Base-by-base conservation (phyloP, 2,329 filamentous ascomycete species). In the Xylaria sp. region DNA sequence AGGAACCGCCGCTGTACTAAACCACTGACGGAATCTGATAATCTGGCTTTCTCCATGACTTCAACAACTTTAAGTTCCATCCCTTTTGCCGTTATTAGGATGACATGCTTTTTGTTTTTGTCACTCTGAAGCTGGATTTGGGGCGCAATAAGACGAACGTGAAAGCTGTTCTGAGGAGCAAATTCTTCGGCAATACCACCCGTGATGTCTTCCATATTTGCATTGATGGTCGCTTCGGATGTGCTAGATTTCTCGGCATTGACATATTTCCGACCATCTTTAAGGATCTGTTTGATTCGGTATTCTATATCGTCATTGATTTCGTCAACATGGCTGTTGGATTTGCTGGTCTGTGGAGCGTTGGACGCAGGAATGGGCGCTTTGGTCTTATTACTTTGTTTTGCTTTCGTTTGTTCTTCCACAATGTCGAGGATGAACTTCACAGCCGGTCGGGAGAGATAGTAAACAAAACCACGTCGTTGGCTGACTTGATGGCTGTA, bases 371-470 rank as follows among this genome's bases (percentile, higher is more conserved):
- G 64, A 17, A 73, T 53, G 4, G 73, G 60, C 7, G 72, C 67
- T 31, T 72, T 74, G 35, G 73, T 64, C 55, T 72, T 75, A 35
- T 71, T 73, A 31, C 70, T 74, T 56, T 76, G 73, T 72, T 91
- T 91, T 19, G 87, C 86, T 75, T 91, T 95, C 68, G 87, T 87
- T 76, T 97, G 94, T 74, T 99, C 95, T 59, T 98, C 94, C 2
- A 99, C 92, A 69, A 99, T 96, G 76, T 99, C 95, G 9, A 98
- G 82, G 61, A 99, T 98, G 75, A 99, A 99, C 73, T 98, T 99
- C 73, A 99, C 92, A 3, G 95, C 96, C 66, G 93, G 89, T 49
- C 94, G 88, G 11, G 96, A 98, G 79, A 98, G 90, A 78, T 99
- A 99, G 79, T 99, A 99, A 31, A 99, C 89, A 73, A 99, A 98